phyloP scores from a whole-genome alignment of 2,329 filamentous ascomycete species.

The Xenoacremonium recifei region DNA sequence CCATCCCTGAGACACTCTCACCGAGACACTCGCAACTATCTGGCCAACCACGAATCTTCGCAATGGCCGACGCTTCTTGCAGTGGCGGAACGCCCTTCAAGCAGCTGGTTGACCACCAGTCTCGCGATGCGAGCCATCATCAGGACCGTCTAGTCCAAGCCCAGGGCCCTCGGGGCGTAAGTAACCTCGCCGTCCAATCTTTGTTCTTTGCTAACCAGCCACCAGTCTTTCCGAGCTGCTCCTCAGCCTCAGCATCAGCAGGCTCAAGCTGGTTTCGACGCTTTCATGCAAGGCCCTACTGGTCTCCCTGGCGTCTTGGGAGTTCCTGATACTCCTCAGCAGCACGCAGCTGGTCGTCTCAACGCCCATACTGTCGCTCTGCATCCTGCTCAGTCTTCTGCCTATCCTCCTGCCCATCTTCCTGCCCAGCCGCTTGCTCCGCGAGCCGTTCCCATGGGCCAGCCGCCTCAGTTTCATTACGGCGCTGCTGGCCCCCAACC shows the following conservation, averaged over 20 bases:
- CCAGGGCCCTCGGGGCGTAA: conserved; percentile 29
- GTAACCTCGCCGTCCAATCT: conserved; percentile 9
- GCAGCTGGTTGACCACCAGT: conserved; percentile 40
- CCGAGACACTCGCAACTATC: neutral
- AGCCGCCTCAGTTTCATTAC: conserved; percentile 22
- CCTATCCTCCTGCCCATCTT: too few relatives aligned
- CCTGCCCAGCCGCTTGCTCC: too few relatives aligned
- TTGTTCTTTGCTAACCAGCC: too few relatives aligned
- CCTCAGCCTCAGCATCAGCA: conserved; percentile 22
- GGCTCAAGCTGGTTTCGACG: conserved; percentile 31
- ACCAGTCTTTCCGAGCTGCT: conserved; percentile 35
- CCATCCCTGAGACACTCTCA: neutral
- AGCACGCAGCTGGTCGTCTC: conserved; percentile 34
- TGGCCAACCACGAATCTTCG: conserved; percentile 1
- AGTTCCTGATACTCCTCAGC: conserved; percentile 30
- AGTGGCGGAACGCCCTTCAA: conserved; percentile 43
- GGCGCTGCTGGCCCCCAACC: too few relatives aligned
- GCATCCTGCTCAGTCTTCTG: conserved; percentile 27
- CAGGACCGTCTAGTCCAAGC: conserved; percentile 38
- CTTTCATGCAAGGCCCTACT: conserved; percentile 33
- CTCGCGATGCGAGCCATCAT: conserved; percentile 40
- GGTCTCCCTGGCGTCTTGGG: conserved; percentile 27
- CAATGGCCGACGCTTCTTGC: conserved; percentile 42
- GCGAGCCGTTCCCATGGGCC: conserved; percentile 17
- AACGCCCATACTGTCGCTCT: conserved; percentile 34